Evolutionary conservation across 2,329 filamentous ascomycete genomes (phyloP).

Genomic region (Juglanconis sp.): DNA sequence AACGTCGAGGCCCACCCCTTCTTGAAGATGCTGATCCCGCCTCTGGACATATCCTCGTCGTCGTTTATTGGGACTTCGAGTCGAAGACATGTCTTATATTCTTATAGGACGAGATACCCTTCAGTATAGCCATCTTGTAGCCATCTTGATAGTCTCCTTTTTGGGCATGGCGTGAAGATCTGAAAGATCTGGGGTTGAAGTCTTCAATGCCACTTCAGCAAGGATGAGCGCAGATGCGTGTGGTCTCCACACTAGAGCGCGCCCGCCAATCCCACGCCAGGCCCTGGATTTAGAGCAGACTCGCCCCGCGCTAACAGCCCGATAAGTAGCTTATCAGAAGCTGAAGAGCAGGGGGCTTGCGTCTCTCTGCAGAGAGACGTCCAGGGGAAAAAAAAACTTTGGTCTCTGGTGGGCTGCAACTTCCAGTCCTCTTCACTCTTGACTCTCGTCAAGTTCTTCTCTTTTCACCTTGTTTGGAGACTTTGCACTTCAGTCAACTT

Average conservation of each 20-base stretch:
- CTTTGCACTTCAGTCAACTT: not conserved
- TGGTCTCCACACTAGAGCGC: not conserved
- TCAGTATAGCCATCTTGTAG: too few relatives aligned
- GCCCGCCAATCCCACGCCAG: slow-evolving; percentile 1
- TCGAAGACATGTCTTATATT: too few relatives aligned
- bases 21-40: not conserved
- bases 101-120: too few relatives aligned
- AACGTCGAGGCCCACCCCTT: not conserved
- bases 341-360: not conserved
- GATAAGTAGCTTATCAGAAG: slow-evolving; percentile 5
- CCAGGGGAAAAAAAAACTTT: slow-evolving; percentile 8
- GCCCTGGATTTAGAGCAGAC: not conserved
- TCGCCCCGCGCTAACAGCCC: not conserved
- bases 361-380: not conserved
- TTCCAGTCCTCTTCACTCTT: not conserved
- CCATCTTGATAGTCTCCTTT: not conserved
- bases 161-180: too few relatives aligned
- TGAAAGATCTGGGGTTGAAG: not conserved
- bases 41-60: too few relatives aligned
- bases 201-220: not conserved
- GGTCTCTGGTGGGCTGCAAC: slow-evolving; percentile 2
- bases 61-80: too few relatives aligned
- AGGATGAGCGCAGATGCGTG: not conserved
- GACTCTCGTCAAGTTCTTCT: not conserved
- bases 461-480: not conserved